phyloP scores from a whole-genome alignment of 2,329 filamentous ascomycete genomes.

The Nothomitra cinnamomea region DNA sequence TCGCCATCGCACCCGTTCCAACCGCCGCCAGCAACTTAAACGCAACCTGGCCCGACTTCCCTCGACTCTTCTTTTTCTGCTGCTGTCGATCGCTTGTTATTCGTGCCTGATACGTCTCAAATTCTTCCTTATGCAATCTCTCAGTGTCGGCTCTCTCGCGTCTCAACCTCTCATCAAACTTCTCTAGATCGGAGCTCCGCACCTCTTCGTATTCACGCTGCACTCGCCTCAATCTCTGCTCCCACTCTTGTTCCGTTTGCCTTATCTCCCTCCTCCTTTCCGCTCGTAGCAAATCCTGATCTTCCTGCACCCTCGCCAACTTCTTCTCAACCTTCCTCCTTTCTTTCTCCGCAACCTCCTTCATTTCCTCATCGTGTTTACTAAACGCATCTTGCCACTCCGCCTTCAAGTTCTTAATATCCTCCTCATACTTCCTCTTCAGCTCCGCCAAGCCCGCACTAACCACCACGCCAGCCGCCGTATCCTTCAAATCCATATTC shows the following conservation, averaged over 20 bases:
- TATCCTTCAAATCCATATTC: not conserved
- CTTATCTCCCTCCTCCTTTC: not conserved
- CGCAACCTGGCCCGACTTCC: too few relatives aligned
- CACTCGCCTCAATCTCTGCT: too few relatives aligned
- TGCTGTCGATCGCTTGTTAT: too few relatives aligned
- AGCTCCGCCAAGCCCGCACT: not conserved
- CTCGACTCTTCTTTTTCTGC: too few relatives aligned
- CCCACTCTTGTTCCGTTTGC: not conserved
- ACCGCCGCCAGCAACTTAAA: too few relatives aligned
- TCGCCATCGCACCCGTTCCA: too few relatives aligned
- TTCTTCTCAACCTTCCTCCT: not conserved
- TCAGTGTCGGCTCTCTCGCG: too few relatives aligned
- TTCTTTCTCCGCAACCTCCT: not conserved
- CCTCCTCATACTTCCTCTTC: not conserved
- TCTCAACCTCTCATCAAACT: too few relatives aligned
- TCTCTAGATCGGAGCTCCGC: too few relatives aligned
- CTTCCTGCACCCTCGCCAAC: not conserved
- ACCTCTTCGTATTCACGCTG: too few relatives aligned
- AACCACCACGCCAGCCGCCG: not conserved
- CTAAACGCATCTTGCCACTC: not conserved
- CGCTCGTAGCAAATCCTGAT: not conserved
- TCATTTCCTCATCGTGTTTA: not conserved
- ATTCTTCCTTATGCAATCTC: too few relatives aligned
- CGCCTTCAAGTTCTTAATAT: not conserved
- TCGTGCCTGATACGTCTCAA: too few relatives aligned